Evolutionary conservation across 176 grass and related monocot genomes (phyloP), one percentile per base, ranked within the genome.

Genomic region (Elaeis guineensis): DNA sequence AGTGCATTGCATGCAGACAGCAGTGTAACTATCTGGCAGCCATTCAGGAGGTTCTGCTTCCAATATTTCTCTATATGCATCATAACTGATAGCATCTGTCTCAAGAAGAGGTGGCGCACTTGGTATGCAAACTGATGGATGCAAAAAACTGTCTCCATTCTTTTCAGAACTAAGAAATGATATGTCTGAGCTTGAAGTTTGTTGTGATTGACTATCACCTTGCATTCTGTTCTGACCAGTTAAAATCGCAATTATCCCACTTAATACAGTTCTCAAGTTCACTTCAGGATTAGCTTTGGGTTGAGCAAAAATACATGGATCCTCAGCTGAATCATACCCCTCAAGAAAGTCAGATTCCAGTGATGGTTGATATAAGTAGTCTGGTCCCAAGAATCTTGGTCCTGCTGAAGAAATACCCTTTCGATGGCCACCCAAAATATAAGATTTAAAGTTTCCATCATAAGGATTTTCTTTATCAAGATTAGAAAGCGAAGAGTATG

Each of bases 1-100:
- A 62, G 74, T 68, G 16, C 90, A 90, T 69, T 90, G 90, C 90
- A 95, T 95, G 80, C 90, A 95, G 3, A 79, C 63, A 1, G 24
- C 68, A 23, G 86, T 70, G 61, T 75, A 84, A 71, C 90, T 95
- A 55, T 95, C 86, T 23, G 90, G 83, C 22, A 90, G 44, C 90
- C 90, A 95, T 52, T 95, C 83, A 17, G 90, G 83, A 50, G 90
- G 90, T 21, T 95, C 86, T 58, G 83, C 79, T 75, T 87, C 83
- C 39, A 95, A 55, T 6, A 90, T 63, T 22, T 78, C 58, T 59
- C 76, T 84, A 66, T 84, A 78, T 57, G 70, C 59, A 62, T 78
- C 73, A 30, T 74, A 83, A 59, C 70, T 76, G 54, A 80, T 29
- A 28, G 81, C 69, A 75, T 95, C 86, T 55, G 50, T 20, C 58